Evolutionary conservation across 768 basidiomycete species (phyloP).

Genomic region (Leccinum barrowsii): DNA sequence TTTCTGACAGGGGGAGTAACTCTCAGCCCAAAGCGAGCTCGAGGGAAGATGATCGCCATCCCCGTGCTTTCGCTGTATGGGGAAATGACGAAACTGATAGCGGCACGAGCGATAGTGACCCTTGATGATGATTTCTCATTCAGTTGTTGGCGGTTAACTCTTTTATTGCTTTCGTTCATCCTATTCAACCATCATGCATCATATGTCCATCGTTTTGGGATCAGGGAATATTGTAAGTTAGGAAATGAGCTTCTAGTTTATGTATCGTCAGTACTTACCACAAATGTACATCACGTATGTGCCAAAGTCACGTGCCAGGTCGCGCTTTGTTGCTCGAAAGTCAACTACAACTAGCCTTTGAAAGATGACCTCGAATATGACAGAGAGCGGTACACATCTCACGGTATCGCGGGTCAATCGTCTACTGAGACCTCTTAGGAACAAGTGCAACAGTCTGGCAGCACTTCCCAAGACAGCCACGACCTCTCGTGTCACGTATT

Average conservation of each 20-base stretch:
- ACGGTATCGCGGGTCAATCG: constrained; percentile 42
- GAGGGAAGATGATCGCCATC: constrained; percentile 29
- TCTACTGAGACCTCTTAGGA: constrained; percentile 45
- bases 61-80: constrained; percentile 77
- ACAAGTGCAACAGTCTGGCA: constrained; percentile 42
- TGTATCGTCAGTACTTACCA: neutral
- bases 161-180: constrained; percentile 1
- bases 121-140: constrained; percentile 14
- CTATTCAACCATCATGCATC: neutral
- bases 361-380: constrained; percentile 10
- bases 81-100: constrained; percentile 89
- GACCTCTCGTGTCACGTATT: constrained; percentile 13
- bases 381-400: constrained; percentile 29
- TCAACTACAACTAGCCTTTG: neutral
- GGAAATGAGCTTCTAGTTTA: neutral
- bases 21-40: constrained; percentile 9
- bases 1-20: constrained; percentile 12
- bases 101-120: constrained; percentile 71
- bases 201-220: constrained; percentile 1
- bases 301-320: constrained; percentile 8
- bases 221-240: neutral
- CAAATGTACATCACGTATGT: neutral
- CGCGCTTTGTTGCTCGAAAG: constrained; percentile 3
- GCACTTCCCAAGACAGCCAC: constrained; percentile 18
- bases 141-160: neutral